Evolutionary conservation across 2,329 filamentous ascomycete genomes (phyloP), one percentile per base, ranked within the genome.

Genomic region (Paraphoma sp.): DNA sequence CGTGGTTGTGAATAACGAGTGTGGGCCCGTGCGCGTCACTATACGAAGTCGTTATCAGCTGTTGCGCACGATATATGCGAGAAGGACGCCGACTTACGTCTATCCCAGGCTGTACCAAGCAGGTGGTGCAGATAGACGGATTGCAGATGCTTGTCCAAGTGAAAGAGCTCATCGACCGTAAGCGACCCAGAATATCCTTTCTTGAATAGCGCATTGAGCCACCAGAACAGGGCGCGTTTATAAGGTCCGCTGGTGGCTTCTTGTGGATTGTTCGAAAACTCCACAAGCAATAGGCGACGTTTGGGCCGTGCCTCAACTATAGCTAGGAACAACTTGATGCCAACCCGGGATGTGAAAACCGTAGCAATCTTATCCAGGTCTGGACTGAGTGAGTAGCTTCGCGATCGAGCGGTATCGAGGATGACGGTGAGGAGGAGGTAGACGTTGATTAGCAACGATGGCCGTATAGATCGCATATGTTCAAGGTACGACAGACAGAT

Each of bases 241-340:
- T 81, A 81, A n/a, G 83, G 72, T 3, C 83, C 79, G 45, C 80
- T 82, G 2, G 81, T 85, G 3, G 80, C 80, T 63, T 87, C 85
- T 0, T 77, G 79, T 1, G 84, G 82, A 42, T 76, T 78, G 2
- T 65, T 58, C 1, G 72, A 68, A 45, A 78, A 81, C 23, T 76
- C 70, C 3, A 69, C 58, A 12, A 75, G 69, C 3, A 83, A 68
- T 5, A 81, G 72, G 4, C 63, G 60, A 44, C 76, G 67, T 63
- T 85, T 85, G 28, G 81, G 76, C 7, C 71, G 62, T 2, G 78
- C 73, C 63, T 84, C 83, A 1, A 82, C 70, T 12, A 81, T 54
- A 1, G 82, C 67, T 0, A 84, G 65, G 28, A 81, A 55, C 3
- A 78, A 8, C 50, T 83, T 84, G 28, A 81, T 62, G 4, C 65